phyloP scores from a whole-genome alignment of 106 monocot species.

The Vanilla planifolia region DNA sequence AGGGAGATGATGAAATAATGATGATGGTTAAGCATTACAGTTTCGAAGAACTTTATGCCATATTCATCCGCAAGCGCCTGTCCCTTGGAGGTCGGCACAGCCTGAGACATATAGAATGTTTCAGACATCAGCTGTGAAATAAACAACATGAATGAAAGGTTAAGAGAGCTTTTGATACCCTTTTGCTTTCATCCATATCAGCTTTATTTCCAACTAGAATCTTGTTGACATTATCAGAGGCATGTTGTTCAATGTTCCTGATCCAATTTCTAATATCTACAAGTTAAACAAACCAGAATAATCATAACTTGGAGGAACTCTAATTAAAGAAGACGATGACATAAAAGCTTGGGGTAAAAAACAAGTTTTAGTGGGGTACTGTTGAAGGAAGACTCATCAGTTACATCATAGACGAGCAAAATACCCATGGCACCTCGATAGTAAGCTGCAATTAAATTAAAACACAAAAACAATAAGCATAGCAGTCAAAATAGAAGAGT shows the following conservation, averaged over 20 bases:
- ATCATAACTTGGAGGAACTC: background rate
- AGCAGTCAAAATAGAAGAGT: background rate
- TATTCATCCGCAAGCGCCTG: constrained; percentile 77
- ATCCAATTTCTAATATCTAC: constrained; percentile 78
- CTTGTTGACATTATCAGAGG: constrained; percentile 73
- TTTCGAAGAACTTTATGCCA: constrained; percentile 72
- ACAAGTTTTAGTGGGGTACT: constrained; percentile 27
- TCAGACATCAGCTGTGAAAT: background rate
- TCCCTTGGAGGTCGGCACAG: constrained; percentile 61
- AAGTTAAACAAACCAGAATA: background rate
- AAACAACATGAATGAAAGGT: background rate
- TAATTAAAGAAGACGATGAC: background rate
- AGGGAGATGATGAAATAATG: background rate
- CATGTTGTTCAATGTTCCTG: constrained; percentile 69
- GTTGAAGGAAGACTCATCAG: constrained; percentile 78
- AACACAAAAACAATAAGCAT: no score
- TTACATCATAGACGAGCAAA: constrained; percentile 70
- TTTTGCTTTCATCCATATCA: constrained; percentile 84
- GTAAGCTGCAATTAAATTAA: constrained; percentile 37
- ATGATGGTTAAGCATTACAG: constrained; percentile 18
- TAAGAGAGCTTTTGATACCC: constrained; percentile 21
- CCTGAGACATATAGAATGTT: constrained; percentile 17
- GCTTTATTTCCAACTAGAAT: constrained; percentile 71
- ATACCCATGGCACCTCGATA: constrained; percentile 79
- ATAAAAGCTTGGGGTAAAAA: background rate